A percentile compares a stretch with the other conserved stretches of the same genome.
Evolutionary conservation across 352 stramenopile species (phyloP).

Genomic region (Phytophthora melonis): DNA sequence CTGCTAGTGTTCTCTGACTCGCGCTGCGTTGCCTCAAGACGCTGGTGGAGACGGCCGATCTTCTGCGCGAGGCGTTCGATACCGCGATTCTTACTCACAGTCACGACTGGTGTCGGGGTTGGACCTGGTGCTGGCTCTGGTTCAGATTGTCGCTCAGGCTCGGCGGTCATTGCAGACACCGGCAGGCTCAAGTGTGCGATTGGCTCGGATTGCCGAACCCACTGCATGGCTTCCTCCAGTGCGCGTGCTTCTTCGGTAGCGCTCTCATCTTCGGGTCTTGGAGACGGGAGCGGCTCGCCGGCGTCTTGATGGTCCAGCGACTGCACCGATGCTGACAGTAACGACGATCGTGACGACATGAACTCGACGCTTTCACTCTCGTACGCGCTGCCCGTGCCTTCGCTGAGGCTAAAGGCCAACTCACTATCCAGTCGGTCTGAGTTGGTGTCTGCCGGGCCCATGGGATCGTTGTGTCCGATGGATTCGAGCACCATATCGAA

Average conservation of each 20-base stretch:
- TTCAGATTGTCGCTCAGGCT: constrained; percentile 16
- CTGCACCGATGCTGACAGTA: constrained; percentile 35
- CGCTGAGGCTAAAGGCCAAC: constrained; percentile 36
- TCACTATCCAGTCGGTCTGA: constrained; percentile 33
- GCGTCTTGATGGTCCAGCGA: constrained; percentile 48
- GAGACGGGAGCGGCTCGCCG: constrained; percentile 34
- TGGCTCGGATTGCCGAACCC: constrained; percentile 43
- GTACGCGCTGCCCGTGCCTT: constrained; percentile 26
- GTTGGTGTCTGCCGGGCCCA: constrained; percentile 21
- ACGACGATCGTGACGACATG: constrained; percentile 40
- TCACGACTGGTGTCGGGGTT: constrained; percentile 31
- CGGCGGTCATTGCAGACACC: neutral
- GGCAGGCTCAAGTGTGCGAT: constrained; percentile 13
- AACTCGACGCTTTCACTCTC: constrained; percentile 35
- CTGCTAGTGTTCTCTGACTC: constrained; percentile 24
- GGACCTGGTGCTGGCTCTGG: constrained; percentile 7
- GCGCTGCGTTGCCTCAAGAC: constrained; percentile 47
- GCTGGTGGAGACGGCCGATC: constrained; percentile 58
- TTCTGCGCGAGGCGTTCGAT: constrained; percentile 59
- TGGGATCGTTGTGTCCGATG: constrained; percentile 32
- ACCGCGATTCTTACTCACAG: constrained; percentile 47
- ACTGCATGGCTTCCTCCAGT: constrained; percentile 48
- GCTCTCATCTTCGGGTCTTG: constrained; percentile 28
- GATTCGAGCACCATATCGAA: constrained; percentile 56
- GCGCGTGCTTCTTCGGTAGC: constrained; percentile 33